Evolutionary conservation across 2,329 filamentous ascomycete genomes (phyloP).

Genomic region (Arthrobotrys musiformis): DNA sequence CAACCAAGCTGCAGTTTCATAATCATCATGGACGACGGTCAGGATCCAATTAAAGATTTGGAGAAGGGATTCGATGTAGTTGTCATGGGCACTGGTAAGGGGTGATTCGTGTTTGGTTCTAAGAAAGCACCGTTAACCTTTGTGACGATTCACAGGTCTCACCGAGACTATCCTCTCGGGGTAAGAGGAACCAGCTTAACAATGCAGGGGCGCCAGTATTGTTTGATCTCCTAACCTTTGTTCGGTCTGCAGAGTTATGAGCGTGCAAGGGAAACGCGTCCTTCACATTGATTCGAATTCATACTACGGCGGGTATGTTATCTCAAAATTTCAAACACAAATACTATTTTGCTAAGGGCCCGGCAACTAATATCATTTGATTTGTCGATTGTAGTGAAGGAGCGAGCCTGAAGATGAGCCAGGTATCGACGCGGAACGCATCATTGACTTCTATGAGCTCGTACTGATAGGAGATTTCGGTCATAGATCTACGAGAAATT

Average conservation of each 20-base stretch:
- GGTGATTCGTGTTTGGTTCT: neutral
- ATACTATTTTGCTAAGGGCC: slow-evolving; percentile 57
- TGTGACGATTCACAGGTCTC: slow-evolving; percentile 24
- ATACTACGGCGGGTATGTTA: slow-evolving; percentile 90
- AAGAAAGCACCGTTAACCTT: neutral
- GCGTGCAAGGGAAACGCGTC: slow-evolving; percentile 99
- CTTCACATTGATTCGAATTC: slow-evolving; percentile 98
- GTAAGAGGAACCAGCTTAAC: slow-evolving; percentile 67
- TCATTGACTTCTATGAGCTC: slow-evolving; percentile 32
- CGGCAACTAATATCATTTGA: slow-evolving; percentile 56
- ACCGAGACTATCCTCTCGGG: slow-evolving; percentile 78
- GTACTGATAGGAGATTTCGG: neutral
- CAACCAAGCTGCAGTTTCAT: neutral
- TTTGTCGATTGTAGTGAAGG: slow-evolving; percentile 74
- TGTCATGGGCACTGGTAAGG: slow-evolving; percentile 93
- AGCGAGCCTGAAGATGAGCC: slow-evolving; percentile 95
- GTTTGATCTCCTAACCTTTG: slow-evolving; percentile 20
- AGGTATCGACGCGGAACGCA: slow-evolving; percentile 68
- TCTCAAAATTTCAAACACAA: slow-evolving; percentile 28
- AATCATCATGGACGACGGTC: slow-evolving; percentile 33
- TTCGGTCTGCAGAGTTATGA: slow-evolving; percentile 75
- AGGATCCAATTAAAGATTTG: slow-evolving; percentile 66
- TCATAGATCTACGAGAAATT: slow-evolving; percentile 47
- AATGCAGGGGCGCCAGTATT: neutral
- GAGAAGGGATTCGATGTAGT: slow-evolving; percentile 98